Conservation (phyloP, 331 rosid species). For the Pyrus hybrid region DNA sequence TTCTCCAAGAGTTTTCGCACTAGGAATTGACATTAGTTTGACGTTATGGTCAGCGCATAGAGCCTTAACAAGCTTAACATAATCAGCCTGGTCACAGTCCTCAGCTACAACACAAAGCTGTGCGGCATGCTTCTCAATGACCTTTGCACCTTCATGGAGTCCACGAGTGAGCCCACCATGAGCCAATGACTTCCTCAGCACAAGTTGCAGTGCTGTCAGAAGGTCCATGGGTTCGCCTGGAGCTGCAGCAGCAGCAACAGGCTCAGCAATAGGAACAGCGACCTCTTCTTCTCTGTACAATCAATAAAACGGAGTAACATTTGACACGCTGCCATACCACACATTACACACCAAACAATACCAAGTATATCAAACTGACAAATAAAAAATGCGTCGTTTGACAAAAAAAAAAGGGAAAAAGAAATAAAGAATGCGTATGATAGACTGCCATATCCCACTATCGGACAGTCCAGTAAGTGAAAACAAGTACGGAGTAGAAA, state of each 20-base stretch:
- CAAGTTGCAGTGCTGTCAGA: constrained; percentile 75
- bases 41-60: constrained; percentile 75
- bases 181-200: constrained; percentile 65
- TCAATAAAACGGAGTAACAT: not conserved
- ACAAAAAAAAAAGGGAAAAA: no score
- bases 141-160: constrained; percentile 60
- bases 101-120: constrained; percentile 72
- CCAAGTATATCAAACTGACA: not conserved
- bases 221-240: constrained; percentile 82
- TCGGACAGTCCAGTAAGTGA: not conserved
- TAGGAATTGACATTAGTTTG: constrained; percentile 51
- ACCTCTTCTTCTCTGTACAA: constrained; percentile 41
- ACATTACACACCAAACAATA: not conserved
- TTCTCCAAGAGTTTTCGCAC: constrained; percentile 79
- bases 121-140: constrained; percentile 64
- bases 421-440: not conserved
- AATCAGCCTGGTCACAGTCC: constrained; percentile 76
- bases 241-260: constrained; percentile 19
- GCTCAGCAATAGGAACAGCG: constrained; percentile 20
- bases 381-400: no score
- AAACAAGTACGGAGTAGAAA: not conserved
- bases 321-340: not conserved
- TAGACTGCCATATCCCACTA: not conserved
- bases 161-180: constrained; percentile 69
- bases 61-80: constrained; percentile 60